Percentiles rank a stretch among this genome's conserved stretches.
Conservation (phyloP, 495 filamentous ascomycete genomes). For the Hypoxylon cercidicola region DNA sequence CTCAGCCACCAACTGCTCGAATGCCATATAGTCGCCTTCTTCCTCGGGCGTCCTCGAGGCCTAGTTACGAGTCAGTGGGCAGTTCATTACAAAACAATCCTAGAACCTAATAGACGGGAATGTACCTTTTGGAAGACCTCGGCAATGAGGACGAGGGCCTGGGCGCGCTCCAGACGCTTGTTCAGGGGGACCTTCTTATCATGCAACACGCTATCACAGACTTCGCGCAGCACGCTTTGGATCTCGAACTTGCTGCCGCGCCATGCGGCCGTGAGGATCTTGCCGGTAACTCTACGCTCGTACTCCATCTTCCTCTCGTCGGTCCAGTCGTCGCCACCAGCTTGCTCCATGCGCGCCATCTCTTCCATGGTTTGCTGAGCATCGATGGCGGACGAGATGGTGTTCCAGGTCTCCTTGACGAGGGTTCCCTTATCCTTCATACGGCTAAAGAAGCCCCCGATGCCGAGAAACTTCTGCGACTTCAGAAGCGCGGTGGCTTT, state of each 20-base stretch:
- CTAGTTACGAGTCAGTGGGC: slow-evolving; percentile 58
- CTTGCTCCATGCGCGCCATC: slow-evolving; percentile 96
- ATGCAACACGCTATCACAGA: slow-evolving; percentile 72
- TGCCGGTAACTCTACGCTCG: slow-evolving; percentile 93
- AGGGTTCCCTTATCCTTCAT: slow-evolving; percentile 97
- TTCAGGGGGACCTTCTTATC: slow-evolving; percentile 85
- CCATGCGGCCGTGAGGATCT: slow-evolving; percentile 99
- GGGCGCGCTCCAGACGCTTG: slow-evolving; percentile 90
- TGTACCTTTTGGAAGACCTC: slow-evolving; percentile 88
- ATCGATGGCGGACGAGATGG: slow-evolving; percentile 96
- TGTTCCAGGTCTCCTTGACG: slow-evolving; percentile 98
- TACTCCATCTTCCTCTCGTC: slow-evolving; percentile 98
- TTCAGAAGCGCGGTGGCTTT: slow-evolving; percentile 91
- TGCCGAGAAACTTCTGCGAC: slow-evolving; percentile 95
- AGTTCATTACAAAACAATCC: neutral
- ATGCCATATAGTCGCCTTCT: slow-evolving; percentile 98
- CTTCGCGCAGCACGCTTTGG: slow-evolving; percentile 91
- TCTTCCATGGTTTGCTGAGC: slow-evolving; percentile 99
- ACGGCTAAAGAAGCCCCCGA: slow-evolving; percentile 90
- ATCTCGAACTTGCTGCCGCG: slow-evolving; percentile 97
- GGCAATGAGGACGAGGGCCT: slow-evolving; percentile 87
- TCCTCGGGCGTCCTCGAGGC: slow-evolving; percentile 92
- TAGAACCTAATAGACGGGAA: slow-evolving; percentile 5
- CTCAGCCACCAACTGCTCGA: slow-evolving; percentile 97
- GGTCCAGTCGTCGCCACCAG: slow-evolving; percentile 97